These are phyloP conservation scores for Geranium incanum DNA, from an alignment of 441 rosid genomes.

Conservation along the genomic window DNA sequence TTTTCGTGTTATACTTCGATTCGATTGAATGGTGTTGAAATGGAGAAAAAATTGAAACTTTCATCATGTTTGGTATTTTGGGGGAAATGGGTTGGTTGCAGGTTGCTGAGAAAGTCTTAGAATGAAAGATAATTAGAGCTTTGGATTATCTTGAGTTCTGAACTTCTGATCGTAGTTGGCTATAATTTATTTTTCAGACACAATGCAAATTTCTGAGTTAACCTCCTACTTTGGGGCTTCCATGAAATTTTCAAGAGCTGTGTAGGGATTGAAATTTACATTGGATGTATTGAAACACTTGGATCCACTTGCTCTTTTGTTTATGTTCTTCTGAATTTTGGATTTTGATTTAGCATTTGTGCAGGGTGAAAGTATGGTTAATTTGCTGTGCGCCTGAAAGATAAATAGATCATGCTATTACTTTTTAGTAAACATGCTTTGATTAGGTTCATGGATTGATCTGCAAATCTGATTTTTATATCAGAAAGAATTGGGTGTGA, in stretches of 20 bases:
- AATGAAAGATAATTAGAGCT: background rate
- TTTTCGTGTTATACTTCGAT: conserved; percentile 4
- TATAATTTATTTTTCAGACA: background rate
- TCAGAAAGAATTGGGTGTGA: conserved; percentile 71
- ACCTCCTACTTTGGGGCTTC: background rate
- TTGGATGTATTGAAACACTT: background rate
- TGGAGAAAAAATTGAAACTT: background rate
- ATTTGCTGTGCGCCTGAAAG: background rate
- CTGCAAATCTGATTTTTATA: background rate
- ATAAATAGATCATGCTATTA: background rate
- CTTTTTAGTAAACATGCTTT: background rate
- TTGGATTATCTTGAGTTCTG: background rate
- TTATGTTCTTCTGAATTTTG: background rate
- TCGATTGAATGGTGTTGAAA: background rate
- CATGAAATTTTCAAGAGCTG: background rate
- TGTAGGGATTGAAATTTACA: background rate
- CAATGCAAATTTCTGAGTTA: background rate
- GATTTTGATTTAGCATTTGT: background rate
- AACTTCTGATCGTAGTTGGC: background rate
- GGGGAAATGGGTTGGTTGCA: background rate
- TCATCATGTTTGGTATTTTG: background rate
- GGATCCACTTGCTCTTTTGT: background rate
- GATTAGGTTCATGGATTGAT: background rate
- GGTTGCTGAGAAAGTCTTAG: background rate
- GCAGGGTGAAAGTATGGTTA: background rate